A percentile compares a stretch with the other conserved stretches of the same genome.
These are phyloP conservation scores for Yueomyces sinensis DNA, from an alignment of 805 yeast species.

Conservation along the genomic window DNA sequence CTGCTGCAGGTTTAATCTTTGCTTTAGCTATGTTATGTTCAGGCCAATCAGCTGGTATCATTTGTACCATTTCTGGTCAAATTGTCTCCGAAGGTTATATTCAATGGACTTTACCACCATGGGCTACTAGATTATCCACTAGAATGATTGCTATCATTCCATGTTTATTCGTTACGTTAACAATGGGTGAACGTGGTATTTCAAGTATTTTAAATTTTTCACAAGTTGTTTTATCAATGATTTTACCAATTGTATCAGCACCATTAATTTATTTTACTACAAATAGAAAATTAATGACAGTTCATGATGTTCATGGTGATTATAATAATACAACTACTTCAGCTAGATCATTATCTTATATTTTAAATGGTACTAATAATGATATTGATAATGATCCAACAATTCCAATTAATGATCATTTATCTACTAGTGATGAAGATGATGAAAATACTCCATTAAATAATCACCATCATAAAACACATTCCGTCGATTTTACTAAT, in stretches of 20 bases:
- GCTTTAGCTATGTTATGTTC: slow-evolving; percentile 80
- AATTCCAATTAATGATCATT: background rate
- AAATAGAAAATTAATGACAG: slow-evolving; percentile 51
- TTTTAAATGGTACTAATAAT: background rate
- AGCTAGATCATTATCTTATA: background rate
- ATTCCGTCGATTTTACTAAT: slow-evolving; percentile 56
- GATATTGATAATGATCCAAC: background rate
- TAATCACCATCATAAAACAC: slow-evolving; percentile 4
- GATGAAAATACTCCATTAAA: slow-evolving; percentile 21
- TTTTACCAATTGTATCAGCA: slow-evolving; percentile 78
- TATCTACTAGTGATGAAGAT: background rate
- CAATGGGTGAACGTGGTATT: slow-evolving; percentile 73
- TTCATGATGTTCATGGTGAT: slow-evolving; percentile 28
- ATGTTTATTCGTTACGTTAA: slow-evolving; percentile 58
- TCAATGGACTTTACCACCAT: slow-evolving; percentile 70
- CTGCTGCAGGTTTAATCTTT: slow-evolving; percentile 79
- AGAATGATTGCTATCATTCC: slow-evolving; percentile 78
- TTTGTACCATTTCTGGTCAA: slow-evolving; percentile 87
- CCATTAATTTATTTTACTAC: slow-evolving; percentile 78
- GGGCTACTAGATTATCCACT: slow-evolving; percentile 65
- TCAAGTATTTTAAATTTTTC: slow-evolving; percentile 61
- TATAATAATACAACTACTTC: background rate
- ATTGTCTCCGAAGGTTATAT: slow-evolving; percentile 87
- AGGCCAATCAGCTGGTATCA: slow-evolving; percentile 94
- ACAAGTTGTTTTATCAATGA: slow-evolving; percentile 70